Percentiles rank a stretch among this genome's conserved stretches.
phyloP scores from a whole-genome alignment of 2,329 filamentous ascomycete species.

The Xylariaceae sp. region DNA sequence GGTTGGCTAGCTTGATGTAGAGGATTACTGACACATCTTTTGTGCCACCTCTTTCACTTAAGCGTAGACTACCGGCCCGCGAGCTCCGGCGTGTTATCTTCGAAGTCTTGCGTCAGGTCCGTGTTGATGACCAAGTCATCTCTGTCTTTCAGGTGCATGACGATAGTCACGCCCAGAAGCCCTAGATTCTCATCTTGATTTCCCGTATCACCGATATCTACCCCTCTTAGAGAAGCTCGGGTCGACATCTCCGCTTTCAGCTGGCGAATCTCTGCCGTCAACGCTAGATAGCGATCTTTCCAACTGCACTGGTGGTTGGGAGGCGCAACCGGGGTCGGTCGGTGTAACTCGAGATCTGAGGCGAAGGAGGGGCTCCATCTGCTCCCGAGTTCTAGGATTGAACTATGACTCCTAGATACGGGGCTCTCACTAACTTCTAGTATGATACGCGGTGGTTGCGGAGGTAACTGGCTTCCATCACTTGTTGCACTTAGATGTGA shows the following conservation, averaged over 20 bases:
- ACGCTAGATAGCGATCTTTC: conserved; percentile 45
- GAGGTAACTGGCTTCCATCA: conserved; percentile 9
- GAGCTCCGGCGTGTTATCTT: neutral
- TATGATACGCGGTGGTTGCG: conserved; percentile 17
- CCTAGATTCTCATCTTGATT: conserved; percentile 42
- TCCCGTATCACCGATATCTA: conserved; percentile 23
- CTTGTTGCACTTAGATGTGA: conserved; percentile 4
- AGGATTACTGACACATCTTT: neutral
- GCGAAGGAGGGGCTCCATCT: neutral
- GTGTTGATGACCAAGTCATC: conserved; percentile 57
- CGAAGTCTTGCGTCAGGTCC: conserved; percentile 40
- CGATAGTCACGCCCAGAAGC: conserved; percentile 53
- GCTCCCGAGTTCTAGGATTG: neutral
- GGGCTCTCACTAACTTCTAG: conserved; percentile 1
- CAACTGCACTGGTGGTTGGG: conserved; percentile 46
- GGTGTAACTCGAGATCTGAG: conserved; percentile 35
- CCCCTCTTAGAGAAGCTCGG: conserved; percentile 16
- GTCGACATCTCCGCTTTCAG: conserved; percentile 44
- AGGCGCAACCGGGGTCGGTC: conserved; percentile 40
- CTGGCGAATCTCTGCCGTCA: conserved; percentile 46
- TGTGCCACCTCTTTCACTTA: neutral
- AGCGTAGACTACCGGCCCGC: neutral
- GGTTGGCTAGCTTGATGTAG: neutral
- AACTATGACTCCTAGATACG: conserved; percentile 2
- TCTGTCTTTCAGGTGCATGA: conserved; percentile 52